phyloP scores from a whole-genome alignment of 2,329 filamentous ascomycete genomes.

The Calonectria pseudoreteaudii region DNA sequence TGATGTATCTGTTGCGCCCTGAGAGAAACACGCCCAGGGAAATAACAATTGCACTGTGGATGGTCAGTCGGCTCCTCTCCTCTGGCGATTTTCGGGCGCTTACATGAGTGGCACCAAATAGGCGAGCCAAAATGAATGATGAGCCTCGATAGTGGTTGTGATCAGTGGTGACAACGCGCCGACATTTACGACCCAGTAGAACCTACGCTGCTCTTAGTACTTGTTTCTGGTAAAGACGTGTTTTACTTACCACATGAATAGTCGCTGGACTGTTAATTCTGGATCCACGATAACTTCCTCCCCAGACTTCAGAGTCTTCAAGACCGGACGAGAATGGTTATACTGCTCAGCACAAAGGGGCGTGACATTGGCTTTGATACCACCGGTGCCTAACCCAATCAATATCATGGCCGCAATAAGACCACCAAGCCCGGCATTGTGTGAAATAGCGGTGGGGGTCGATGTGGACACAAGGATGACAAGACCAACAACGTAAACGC shows the following conservation, averaged over 20 bases:
- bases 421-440: conserved; percentile 20
- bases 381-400: conserved; percentile 23
- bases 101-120: conserved; percentile 37
- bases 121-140: conserved; percentile 27
- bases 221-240: background rate
- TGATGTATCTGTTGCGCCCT: conserved; percentile 18
- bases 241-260: conserved; percentile 24
- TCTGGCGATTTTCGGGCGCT: background rate
- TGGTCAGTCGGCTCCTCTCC: background rate
- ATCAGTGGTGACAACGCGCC: conserved; percentile 24
- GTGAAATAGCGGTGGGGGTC: conserved; percentile 10
- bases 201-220: conserved; percentile 11
- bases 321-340: conserved; percentile 14
- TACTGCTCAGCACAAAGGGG: conserved; percentile 28
- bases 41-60: conserved; percentile 18
- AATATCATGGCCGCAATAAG: conserved; percentile 25
- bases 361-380: conserved; percentile 28
- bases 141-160: conserved; percentile 24
- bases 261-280: conserved; percentile 23
- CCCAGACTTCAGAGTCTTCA: conserved; percentile 26
- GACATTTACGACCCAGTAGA: conserved; percentile 30
- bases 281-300: conserved; percentile 27
- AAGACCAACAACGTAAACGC: conserved; percentile 33
- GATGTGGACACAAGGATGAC: conserved; percentile 28
- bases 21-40: conserved; percentile 13